These are phyloP conservation scores for Rheum nobile DNA, from an alignment of 148 eudicot species.

Conservation along the genomic window DNA sequence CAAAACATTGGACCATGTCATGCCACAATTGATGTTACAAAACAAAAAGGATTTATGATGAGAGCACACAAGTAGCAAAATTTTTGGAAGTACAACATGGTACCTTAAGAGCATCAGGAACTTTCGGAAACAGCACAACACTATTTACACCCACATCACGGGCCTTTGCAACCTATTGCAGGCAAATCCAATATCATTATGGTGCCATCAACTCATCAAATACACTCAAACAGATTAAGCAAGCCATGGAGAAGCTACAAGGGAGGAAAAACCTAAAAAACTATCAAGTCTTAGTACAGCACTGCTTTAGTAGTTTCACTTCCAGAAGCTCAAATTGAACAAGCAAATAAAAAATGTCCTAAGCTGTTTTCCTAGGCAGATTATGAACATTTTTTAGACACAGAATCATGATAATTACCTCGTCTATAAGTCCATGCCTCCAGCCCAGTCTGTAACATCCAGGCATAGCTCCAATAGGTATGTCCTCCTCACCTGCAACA, in stretches of 20 bases:
- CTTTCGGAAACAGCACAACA: slow-evolving; percentile 85
- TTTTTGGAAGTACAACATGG: not conserved
- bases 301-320: too few species aligned
- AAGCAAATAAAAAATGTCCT: not conserved
- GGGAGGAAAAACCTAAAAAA: not conserved
- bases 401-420: slow-evolving; percentile 32
- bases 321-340: not conserved
- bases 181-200: not conserved
- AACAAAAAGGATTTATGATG: not conserved
- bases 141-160: slow-evolving; percentile 88
- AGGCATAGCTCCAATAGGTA: slow-evolving; percentile 97
- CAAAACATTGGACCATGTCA: not conserved
- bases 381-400: not conserved
- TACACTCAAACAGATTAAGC: not conserved
- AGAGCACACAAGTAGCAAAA: not conserved
- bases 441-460: slow-evolving; percentile 96
- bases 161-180: slow-evolving; percentile 69
- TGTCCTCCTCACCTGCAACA: slow-evolving; percentile 71
- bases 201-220: not conserved
- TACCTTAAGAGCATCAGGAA: slow-evolving; percentile 97
- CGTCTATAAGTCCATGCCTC: slow-evolving; percentile 93
- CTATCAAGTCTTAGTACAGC: not conserved
- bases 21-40: not conserved
- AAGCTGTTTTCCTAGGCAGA: not conserved
- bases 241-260: not conserved